Base-by-base conservation (phyloP, 73 alveolate species). In the Effrenium voratum region DNA sequence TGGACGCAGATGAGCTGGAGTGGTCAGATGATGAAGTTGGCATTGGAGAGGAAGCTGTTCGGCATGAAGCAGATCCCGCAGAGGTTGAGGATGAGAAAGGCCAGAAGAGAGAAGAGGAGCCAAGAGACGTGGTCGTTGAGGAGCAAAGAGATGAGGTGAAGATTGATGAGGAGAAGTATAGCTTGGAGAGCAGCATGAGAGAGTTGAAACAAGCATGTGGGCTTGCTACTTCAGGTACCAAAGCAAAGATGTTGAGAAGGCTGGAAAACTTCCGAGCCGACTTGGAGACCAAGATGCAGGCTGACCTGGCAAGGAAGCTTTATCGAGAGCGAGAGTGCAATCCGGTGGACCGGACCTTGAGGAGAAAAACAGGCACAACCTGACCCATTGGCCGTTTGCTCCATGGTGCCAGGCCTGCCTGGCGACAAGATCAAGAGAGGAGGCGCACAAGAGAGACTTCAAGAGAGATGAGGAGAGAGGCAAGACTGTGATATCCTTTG, bases 321-420 rank as follows among this genome's bases (percentile, higher is more conserved):
- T 45, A 24, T 32, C 43, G 38, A 0, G 90, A 44, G 28, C 40
- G 30, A 0, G 68, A 15, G 28, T 2, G 90, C 4, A 5, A 44
- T 4, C 86, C 86, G 0, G 4, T 43, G 36, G 34, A n/a, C n/a
- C n/a, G n/a, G n/a, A n/a, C n/a, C n/a, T n/a, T n/a, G n/a, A n/a
- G n/a, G n/a, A n/a, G n/a, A n/a, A n/a, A n/a, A n/a, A n/a, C n/a
- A n/a, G n/a, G n/a, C 84, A 40, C 55, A 38, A 40, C 55, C 84
- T 73, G 38, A 40, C 84, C 34, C 84, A 73, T 52, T 5, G 34
- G 36, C 84, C 84, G 8, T 73, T 38, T 40, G 55, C 52, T 1
- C 15, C 84, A 73, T 73, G 84, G 84, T 73, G 84, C 22, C 84
- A 73, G 55, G 2, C 49, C 49, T 73, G 84, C 16, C 55, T 73